A percentile compares a stretch with the other conserved stretches of the same genome.
phyloP scores from a whole-genome alignment of 129 eudicot species.

The Helianthus tuberosus region DNA sequence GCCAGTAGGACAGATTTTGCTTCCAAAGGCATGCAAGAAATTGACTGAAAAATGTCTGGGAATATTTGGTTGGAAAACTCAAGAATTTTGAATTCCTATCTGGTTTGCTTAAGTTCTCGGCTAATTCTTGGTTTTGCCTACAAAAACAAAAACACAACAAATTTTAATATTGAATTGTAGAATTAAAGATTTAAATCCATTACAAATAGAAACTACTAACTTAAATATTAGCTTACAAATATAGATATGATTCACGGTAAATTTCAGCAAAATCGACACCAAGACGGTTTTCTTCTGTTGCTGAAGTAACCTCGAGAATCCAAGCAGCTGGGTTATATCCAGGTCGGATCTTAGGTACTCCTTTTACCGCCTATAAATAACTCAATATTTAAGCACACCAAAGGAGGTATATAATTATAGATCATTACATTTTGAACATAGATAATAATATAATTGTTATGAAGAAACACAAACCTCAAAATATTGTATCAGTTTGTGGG shows the following conservation, averaged over 20 bases:
- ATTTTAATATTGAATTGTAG: no score
- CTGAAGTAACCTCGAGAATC: constrained; percentile 68
- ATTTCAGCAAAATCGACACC: constrained; percentile 57
- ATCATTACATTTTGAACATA: no score
- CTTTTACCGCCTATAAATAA: constrained; percentile 55
- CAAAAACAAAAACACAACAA: no score
- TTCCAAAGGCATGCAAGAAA: constrained; percentile 87
- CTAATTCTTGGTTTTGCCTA: no score
- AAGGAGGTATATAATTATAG: no score
- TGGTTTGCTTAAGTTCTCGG: no score
- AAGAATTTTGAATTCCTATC: constrained; percentile 54
- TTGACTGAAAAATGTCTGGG: constrained; percentile 68
- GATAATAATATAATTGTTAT: no score
- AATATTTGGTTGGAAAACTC: constrained; percentile 73
- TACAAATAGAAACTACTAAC: background rate
- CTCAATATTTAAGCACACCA: no score
- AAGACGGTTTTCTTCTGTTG: constrained; percentile 67
- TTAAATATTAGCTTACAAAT: constrained; percentile 37
- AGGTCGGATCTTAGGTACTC: constrained; percentile 52
- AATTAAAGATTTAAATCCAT: background rate
- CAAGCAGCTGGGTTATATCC: constrained; percentile 75
- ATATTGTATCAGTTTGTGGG: constrained; percentile 49
- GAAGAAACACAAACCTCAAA: constrained; percentile 78
- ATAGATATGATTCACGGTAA: constrained; percentile 54
- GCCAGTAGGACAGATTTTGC: constrained; percentile 85